Evolutionary conservation across 441 rosid genomes (phyloP).

Genomic region (Euphorbia celastroides): DNA sequence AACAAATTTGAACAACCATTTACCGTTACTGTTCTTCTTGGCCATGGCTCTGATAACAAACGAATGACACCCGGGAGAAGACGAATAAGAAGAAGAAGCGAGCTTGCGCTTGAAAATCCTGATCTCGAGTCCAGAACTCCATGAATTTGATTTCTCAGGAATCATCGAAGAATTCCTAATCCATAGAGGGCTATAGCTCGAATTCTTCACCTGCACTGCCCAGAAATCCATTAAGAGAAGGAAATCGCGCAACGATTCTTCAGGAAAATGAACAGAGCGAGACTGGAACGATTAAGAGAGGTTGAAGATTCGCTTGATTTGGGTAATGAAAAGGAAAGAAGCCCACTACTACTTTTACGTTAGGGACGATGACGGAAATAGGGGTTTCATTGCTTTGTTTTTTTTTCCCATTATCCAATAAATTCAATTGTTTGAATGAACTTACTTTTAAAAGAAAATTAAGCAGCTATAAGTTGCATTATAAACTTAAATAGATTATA

Average conservation of each 20-base stretch:
- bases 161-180: constrained; percentile 23
- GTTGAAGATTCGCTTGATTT: neutral
- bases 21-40: constrained; percentile 61
- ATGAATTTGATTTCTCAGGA: constrained; percentile 28
- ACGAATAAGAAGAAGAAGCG: constrained; percentile 17
- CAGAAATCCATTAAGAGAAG: constrained; percentile 49
- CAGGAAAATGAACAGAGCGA: constrained; percentile 13
- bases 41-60: constrained; percentile 50
- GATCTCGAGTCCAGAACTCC: constrained; percentile 38
- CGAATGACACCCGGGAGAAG: constrained; percentile 27
- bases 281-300: neutral
- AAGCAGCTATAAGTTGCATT: no score
- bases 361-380: constrained; percentile 4
- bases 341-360: neutral
- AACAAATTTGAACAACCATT: constrained; percentile 34
- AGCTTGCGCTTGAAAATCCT: constrained; percentile 33
- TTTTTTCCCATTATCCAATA: no score
- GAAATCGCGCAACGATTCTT: neutral
- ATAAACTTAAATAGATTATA: no score
- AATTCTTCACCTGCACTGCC: constrained; percentile 48
- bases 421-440: no score
- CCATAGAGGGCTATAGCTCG: constrained; percentile 33
- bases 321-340: neutral
- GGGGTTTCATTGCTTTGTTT: no score
- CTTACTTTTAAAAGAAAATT: no score